These are phyloP conservation scores for Penicillium crystallinum DNA, from an alignment of 495 filamentous ascomycete species.

Conservation along the genomic window DNA sequence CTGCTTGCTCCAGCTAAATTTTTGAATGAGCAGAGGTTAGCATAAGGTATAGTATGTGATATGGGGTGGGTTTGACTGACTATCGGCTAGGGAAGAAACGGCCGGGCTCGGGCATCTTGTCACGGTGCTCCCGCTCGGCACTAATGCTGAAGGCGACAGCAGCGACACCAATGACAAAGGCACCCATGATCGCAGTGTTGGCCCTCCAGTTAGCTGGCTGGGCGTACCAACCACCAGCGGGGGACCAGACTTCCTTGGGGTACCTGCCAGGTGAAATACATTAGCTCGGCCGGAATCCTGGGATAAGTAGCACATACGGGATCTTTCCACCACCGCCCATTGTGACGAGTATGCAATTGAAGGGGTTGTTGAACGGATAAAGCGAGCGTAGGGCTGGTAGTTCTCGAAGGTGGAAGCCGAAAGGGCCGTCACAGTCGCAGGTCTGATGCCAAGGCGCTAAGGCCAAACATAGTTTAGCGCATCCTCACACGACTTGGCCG, in stretches of 20 bases:
- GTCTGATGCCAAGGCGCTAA: conserved; percentile 31
- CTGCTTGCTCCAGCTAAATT: conserved; percentile 85
- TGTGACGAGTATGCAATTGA: conserved; percentile 30
- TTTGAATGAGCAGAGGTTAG: conserved; percentile 15
- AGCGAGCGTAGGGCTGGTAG: conserved; percentile 21
- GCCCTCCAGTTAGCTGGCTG: conserved; percentile 91
- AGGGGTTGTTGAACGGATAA: conserved; percentile 18
- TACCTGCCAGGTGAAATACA: conserved; percentile 54
- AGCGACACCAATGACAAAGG: conserved; percentile 67
- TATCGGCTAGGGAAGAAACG: conserved; percentile 95
- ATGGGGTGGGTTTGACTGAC: conserved; percentile 49
- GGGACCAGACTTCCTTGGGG: conserved; percentile 99
- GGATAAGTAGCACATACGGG: conserved; percentile 56
- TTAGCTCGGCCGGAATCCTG: conserved; percentile 15
- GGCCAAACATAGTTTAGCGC: conserved; percentile 26
- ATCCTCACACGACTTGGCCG: conserved; percentile 30
- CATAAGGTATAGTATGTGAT: conserved; percentile 1
- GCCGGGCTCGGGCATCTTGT: conserved; percentile 78
- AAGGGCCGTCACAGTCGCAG: conserved; percentile 30
- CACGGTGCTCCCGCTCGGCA: conserved; percentile 73
- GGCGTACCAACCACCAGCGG: conserved; percentile 93
- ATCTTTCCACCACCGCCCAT: conserved; percentile 73
- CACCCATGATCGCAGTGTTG: conserved; percentile 82
- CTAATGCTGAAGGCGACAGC: conserved; percentile 73
- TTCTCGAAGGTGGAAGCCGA: conserved; percentile 30